Percentiles rank a stretch among this genome's conserved stretches.
Conservation (phyloP, 2,329 filamentous ascomycete species). For the Colletotrichum sp. region DNA sequence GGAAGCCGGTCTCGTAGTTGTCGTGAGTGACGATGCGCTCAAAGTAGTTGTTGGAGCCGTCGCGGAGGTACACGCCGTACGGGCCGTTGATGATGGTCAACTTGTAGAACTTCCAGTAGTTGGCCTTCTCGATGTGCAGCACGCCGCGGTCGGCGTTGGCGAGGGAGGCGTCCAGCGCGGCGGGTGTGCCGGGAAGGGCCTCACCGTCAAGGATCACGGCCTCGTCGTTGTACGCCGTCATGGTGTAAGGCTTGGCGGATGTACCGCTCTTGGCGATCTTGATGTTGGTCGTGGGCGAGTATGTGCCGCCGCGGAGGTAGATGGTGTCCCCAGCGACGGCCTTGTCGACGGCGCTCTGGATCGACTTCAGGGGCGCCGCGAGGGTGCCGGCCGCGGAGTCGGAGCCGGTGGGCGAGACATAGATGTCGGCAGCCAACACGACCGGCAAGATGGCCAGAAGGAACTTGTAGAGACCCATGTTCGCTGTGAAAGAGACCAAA, state of each 20-base stretch:
- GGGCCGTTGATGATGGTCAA: slow-evolving; percentile 42
- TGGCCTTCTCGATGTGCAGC: slow-evolving; percentile 48
- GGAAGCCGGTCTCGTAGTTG: slow-evolving; percentile 43
- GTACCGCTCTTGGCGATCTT: slow-evolving; percentile 51
- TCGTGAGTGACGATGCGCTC: slow-evolving; percentile 39
- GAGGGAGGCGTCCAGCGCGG: slow-evolving; percentile 41
- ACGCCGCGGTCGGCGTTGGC: slow-evolving; percentile 48
- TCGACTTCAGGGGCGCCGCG: slow-evolving; percentile 46
- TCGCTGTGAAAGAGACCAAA: neutral
- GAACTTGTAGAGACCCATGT: slow-evolving; percentile 20
- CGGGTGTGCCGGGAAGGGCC: slow-evolving; percentile 42
- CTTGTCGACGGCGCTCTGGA: slow-evolving; percentile 49
- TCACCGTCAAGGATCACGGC: slow-evolving; percentile 53
- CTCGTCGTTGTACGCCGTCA: slow-evolving; percentile 47
- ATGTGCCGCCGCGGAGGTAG: slow-evolving; percentile 38
- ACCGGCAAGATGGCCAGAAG: slow-evolving; percentile 16
- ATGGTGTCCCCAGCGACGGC: slow-evolving; percentile 49
- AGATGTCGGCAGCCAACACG: slow-evolving; percentile 39
- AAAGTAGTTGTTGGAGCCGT: slow-evolving; percentile 41
- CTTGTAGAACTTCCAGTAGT: slow-evolving; percentile 40
- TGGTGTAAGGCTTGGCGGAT: slow-evolving; percentile 41
- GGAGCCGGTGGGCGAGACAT: slow-evolving; percentile 49
- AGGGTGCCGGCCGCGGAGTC: slow-evolving; percentile 42
- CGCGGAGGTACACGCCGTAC: slow-evolving; percentile 40
- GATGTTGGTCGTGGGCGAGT: slow-evolving; percentile 50